These are phyloP conservation scores for Candida awuae DNA, from an alignment of 805 yeast genomes.

Conservation along the genomic window DNA sequence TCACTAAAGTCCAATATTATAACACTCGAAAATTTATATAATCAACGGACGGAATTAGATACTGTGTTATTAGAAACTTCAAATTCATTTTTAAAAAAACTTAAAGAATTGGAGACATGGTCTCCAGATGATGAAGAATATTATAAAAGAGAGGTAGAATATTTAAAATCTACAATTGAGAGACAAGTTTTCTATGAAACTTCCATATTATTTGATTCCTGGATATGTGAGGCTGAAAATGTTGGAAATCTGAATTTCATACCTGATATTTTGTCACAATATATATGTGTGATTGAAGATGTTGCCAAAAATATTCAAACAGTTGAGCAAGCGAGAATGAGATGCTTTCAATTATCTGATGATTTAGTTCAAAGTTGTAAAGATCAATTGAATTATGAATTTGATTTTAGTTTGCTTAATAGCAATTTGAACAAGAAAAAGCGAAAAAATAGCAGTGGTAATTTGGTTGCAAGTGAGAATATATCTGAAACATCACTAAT, in stretches of 20 bases:
- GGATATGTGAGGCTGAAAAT: constrained; percentile 2
- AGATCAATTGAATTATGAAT: not conserved
- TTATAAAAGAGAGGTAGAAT: constrained; percentile 34
- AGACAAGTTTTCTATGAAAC: constrained; percentile 49
- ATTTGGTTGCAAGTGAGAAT: not conserved
- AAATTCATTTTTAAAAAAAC: constrained; percentile 35
- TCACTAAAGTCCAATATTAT: constrained; percentile 39
- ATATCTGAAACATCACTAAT: constrained; percentile 2
- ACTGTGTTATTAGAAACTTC: constrained; percentile 36
- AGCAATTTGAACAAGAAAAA: not conserved
- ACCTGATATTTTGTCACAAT: constrained; percentile 7
- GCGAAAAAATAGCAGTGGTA: constrained; percentile 3
- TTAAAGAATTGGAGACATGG: constrained; percentile 55
- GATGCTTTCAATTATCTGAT: constrained; percentile 4
- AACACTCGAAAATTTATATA: constrained; percentile 44
- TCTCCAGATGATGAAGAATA: constrained; percentile 33
- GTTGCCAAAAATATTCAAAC: constrained; percentile 3
- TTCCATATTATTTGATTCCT: constrained; percentile 46
- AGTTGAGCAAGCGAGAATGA: constrained; percentile 7
- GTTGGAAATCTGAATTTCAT: not conserved
- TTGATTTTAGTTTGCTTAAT: not conserved
- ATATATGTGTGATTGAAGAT: constrained; percentile 2
- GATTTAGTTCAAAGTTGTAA: constrained; percentile 4
- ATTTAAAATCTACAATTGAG: constrained; percentile 42
- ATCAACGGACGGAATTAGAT: constrained; percentile 44